phyloP scores from a whole-genome alignment of 1,284 basidiomycete genomes.

The Violaceomyces palustris region DNA sequence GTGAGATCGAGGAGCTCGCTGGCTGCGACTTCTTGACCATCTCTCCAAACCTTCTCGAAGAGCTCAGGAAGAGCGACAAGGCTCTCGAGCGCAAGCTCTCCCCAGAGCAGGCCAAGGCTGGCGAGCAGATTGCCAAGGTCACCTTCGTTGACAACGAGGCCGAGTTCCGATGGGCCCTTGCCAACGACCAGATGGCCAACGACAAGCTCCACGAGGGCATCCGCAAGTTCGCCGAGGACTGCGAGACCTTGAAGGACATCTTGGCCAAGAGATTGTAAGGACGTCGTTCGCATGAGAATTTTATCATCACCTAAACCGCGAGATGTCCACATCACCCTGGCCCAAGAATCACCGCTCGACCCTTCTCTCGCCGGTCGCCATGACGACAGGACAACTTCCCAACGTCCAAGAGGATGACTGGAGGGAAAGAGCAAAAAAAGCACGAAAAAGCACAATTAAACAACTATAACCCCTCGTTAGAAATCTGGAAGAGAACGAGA shows the following conservation, averaged over 20 bases:
- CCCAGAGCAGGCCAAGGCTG: conserved; percentile 62
- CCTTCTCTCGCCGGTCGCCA: too few species aligned
- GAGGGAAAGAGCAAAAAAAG: too few species aligned
- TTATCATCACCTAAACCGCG: background rate
- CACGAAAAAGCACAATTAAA: too few species aligned
- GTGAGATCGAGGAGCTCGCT: conserved; percentile 90
- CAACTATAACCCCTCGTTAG: too few species aligned
- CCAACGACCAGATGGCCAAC: conserved; percentile 57
- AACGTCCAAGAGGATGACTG: too few species aligned
- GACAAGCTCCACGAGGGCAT: conserved; percentile 79
- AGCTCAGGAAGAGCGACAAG: conserved; percentile 76
- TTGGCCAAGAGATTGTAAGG: conserved; percentile 70
- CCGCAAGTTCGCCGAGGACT: conserved; percentile 80
- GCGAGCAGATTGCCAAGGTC: conserved; percentile 70
- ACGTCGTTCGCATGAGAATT: too few species aligned
- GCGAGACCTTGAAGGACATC: conserved; percentile 77
- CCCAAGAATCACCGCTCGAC: too few species aligned
- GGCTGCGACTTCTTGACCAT: conserved; percentile 95
- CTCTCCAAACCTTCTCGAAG: conserved; percentile 80
- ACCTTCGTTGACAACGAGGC: conserved; percentile 86
- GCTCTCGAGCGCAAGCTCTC: conserved; percentile 81
- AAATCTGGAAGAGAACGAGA: too few species aligned
- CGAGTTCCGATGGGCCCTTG: conserved; percentile 87
- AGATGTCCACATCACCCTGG: background rate
- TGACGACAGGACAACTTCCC: too few species aligned